Evolutionary conservation across 1,139 yeast genomes (phyloP), one percentile per base, ranked within the genome.

Genomic region (Sugiyamaella xylanicola): DNA sequence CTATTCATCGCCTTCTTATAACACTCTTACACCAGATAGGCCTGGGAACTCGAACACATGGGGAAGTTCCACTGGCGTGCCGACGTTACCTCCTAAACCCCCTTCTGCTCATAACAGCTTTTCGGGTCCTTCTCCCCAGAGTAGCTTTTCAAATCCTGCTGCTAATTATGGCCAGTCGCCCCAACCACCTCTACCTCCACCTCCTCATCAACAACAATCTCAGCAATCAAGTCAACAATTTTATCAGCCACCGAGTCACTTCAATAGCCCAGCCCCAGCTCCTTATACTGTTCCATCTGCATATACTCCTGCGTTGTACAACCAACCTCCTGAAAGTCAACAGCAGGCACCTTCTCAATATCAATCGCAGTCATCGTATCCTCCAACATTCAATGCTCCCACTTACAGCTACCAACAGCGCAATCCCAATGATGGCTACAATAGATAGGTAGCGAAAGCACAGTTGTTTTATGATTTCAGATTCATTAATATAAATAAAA

Each of bases 241-340:
- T 35, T 29, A 29, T 13, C 42, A 42, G 9, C 43, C 27, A 29
- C 59, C 55, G 53, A 32, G 51, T n/a, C 62, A 44, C 35, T 59
- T 54, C 37, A 56, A 43, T 53, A 35, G 59, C 60, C 36, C 64
- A 58, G 25, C 59, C 19, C 56, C 63, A 43, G 69, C 65, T 8
- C 59, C 63, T 11, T 69, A 68, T 49, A 56, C 63, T 1, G 62
- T 61, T 15, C 73, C 73, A 1, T 67, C 71, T 5, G 67, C 70
- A 2, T 69, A 67, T 49, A 66, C 65, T 40, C 62, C 66, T 3
- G 63, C 68, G 15, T 54, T 67, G 51, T 67, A 67, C 47, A 61
- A 54, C 17, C 60, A 57, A 20, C 63, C 37, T 4, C 63, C 37
- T 4, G 35, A 37, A n/a, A n/a, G 43, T 22, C 46, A n/a, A 37